phyloP scores from a whole-genome alignment of 2,329 filamentous ascomycete genomes.

The Alternaria hordeiaustralica region DNA sequence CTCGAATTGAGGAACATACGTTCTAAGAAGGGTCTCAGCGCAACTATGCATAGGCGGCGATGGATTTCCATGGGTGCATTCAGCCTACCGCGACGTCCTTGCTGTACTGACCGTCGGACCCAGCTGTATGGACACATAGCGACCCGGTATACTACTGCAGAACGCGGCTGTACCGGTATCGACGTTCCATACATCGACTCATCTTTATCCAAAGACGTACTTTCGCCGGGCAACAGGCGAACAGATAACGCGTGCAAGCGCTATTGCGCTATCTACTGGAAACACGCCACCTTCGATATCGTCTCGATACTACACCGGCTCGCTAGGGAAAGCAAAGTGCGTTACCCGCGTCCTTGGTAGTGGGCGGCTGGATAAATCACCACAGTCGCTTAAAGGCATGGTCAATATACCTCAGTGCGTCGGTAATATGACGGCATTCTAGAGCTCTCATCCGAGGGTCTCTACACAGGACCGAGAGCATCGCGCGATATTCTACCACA shows the following conservation, averaged over 20 bases:
- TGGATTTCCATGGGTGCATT: constrained; percentile 33
- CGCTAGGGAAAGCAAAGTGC: constrained; percentile 10
- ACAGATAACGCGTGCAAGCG: constrained; percentile 1
- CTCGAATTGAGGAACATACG: constrained; percentile 29
- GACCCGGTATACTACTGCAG: constrained; percentile 33
- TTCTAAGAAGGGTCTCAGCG: constrained; percentile 36
- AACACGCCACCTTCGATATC: constrained; percentile 18
- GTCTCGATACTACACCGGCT: constrained; percentile 10
- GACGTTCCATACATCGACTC: background rate
- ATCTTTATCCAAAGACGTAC: constrained; percentile 11
- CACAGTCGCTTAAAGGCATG: constrained; percentile 1
- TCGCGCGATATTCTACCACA: background rate
- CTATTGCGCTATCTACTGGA: constrained; percentile 4
- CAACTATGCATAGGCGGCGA: constrained; percentile 29
- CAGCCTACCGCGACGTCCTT: constrained; percentile 31
- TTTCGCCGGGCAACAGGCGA: constrained; percentile 9
- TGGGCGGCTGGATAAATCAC: constrained; percentile 32
- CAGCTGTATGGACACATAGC: constrained; percentile 28
- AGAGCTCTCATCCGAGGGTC: constrained; percentile 2
- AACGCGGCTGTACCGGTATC: constrained; percentile 18
- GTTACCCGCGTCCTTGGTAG: constrained; percentile 15
- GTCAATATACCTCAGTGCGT: constrained; percentile 15
- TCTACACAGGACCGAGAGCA: background rate
- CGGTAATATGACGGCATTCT: constrained; percentile 8
- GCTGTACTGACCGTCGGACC: constrained; percentile 22